Percentiles rank a stretch among this genome's conserved stretches.
These are phyloP conservation scores for Panicum hallii DNA, from an alignment of 202 grass and related monocot genomes.

Conservation along the genomic window DNA sequence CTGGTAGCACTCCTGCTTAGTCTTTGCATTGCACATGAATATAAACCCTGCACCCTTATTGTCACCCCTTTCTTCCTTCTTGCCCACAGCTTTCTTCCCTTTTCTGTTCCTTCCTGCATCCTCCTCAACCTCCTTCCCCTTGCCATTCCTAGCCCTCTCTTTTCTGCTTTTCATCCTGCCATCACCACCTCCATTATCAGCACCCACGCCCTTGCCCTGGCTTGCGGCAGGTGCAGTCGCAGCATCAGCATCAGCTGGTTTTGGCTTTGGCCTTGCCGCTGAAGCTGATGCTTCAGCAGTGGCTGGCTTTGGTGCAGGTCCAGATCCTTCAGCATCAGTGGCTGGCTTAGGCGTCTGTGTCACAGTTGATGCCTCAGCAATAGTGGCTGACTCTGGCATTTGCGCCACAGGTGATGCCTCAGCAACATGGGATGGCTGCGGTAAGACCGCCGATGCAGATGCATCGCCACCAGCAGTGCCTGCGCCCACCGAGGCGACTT, in stretches of 20 bases:
- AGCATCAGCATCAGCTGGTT: neutral
- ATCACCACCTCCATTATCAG: constrained; percentile 31
- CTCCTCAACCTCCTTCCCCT: constrained; percentile 27
- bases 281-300: constrained; percentile 34
- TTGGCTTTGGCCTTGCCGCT: constrained; percentile 8
- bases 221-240: constrained; percentile 6
- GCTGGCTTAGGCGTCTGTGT: neutral
- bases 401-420: constrained; percentile 26
- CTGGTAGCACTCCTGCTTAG: constrained; percentile 83
- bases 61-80: constrained; percentile 36
- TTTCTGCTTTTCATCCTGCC: constrained; percentile 17
- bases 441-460: constrained; percentile 1
- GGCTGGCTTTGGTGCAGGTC: constrained; percentile 22
- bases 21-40: constrained; percentile 91
- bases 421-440: constrained; percentile 14
- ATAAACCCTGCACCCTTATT: constrained; percentile 73
- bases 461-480: constrained; percentile 22
- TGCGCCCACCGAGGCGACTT: neutral
- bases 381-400: neutral
- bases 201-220: constrained; percentile 42
- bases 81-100: neutral
- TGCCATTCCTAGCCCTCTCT: constrained; percentile 4
- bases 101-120: neutral
- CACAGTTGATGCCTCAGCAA: constrained; percentile 42
- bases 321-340: constrained; percentile 33